A percentile compares a stretch with the other conserved stretches of the same genome.
phyloP scores from a whole-genome alignment of 1,284 basidiomycete genomes.

The Lignosus rhinocerotis region DNA sequence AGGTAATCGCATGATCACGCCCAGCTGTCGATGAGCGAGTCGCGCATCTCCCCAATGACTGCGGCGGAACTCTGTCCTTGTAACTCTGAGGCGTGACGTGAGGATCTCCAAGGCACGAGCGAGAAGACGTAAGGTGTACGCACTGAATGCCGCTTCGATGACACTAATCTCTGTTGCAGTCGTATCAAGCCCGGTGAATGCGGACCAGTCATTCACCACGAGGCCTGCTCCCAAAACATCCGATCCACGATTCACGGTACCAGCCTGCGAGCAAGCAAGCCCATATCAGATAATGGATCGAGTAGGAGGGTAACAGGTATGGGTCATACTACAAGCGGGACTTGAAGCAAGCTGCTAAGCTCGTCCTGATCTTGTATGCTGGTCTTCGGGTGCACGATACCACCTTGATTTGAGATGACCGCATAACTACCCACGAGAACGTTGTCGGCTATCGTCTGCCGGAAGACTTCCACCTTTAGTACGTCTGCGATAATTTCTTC shows the following conservation, averaged over 20 bases:
- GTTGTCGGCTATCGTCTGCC: constrained; percentile 96
- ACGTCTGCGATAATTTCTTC: constrained; percentile 99
- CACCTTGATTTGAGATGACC: constrained; percentile 94
- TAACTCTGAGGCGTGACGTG: constrained; percentile 56
- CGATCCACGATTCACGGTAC: constrained; percentile 97
- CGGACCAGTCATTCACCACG: constrained; percentile 99
- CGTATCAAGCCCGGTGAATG: constrained; percentile 94
- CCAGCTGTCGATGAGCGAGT: constrained; percentile 93
- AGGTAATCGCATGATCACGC: constrained; percentile 52
- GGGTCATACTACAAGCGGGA: constrained; percentile 85
- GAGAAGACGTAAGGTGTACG: constrained; percentile 35
- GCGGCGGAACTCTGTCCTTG: constrained; percentile 87
- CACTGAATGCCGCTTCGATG: constrained; percentile 96
- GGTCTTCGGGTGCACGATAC: constrained; percentile 96
- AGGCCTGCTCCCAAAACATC: constrained; percentile 97
- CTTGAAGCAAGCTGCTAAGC: constrained; percentile 90
- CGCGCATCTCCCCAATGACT: constrained; percentile 93
- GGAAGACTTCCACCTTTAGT: constrained; percentile 98
- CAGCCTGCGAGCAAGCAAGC: constrained; percentile 61
- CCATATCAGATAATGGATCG: constrained; percentile 7
- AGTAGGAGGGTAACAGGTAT: neutral
- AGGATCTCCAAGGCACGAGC: constrained; percentile 6
- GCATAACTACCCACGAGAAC: constrained; percentile 97
- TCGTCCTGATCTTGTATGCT: constrained; percentile 98
- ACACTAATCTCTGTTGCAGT: constrained; percentile 98